Base-by-base conservation (phyloP, 495 filamentous ascomycete genomes). In the Xylaria longipes region DNA sequence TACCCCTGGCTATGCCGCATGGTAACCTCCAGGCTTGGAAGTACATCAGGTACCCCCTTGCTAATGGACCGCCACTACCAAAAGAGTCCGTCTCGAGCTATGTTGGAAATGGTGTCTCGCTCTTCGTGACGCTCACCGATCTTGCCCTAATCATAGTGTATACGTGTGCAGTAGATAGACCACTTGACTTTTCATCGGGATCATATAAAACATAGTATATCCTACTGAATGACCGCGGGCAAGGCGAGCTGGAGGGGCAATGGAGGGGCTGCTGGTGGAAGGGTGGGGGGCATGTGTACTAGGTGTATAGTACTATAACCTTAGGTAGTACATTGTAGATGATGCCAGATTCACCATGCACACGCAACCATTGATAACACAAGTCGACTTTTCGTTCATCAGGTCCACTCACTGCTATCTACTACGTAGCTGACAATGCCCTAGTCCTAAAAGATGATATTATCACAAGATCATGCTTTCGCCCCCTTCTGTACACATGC, bases 301-400 rank as follows among this genome's bases (percentile, higher is more conserved):
- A 12, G 22, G n/a, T 56, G 15, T 56, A 46, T 22, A 50, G 46
- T 12, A 41, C 39, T 41, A 41, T 3, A 6, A 41, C n/a, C n/a
- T n/a, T 12, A 12, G 5, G 11, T 12, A 41, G 5, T 41, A n/a
- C 11, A 52, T 14, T 27, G 22, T 22, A 50, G 15, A 68, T 68
- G 65, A 68, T 68, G 64, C 64, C 45, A 67, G 64, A 67, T 67
- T 67, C 64, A 33, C 48, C 45, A 67, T 54, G 65, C 64, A 65
- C 41, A 45, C 27, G 45, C 64, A 39, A 25, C 45, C 43, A 22
- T 66, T 66, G 64, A 66, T 66, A 66, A 65, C 15, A 22, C 46
- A 5, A 25, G 62, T 14, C 25, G 20, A 31, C 43, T 6, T 52
- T 52, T 52, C 22, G 11, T 52, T 27, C 27, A 22, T 25, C 46